Base-by-base conservation (phyloP, 176 grass and related monocot genomes). In the Otatea glauca region DNA sequence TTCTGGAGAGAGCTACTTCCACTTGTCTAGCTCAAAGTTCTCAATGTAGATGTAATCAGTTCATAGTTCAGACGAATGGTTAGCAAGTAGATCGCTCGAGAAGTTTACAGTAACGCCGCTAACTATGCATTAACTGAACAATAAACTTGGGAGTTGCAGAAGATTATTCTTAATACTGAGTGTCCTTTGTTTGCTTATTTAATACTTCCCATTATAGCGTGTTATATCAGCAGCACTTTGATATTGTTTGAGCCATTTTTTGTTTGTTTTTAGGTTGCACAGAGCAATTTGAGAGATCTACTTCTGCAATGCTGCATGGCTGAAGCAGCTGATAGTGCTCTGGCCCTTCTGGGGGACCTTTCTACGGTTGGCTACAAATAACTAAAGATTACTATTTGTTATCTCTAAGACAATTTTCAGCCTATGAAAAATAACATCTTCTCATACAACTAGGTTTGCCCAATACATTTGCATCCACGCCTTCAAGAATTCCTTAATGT, bases 291-390 rank as follows among this genome's bases (percentile, higher is more conserved):
- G 86, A 87, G 90, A 75, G 96, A 98, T 70, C 63, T 98, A 68
- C 93, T 98, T 77, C 85, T 98, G 74, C 96, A 95, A 84, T 94
- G 96, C 60, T 98, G 93, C 55, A 92, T 98, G 83, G 96, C 95
- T 86, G 93, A 94, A 68, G 72, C 88, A 47, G 89, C 91, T 79
- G 93, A 98, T 93, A 98, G 96, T 78, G 93, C 93, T 27, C 78
- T 98, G 76, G 91, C 96, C 63, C 93, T 98, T 84, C 91, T 98
- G 10, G 96, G 96, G 72, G 96, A 98, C 81, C 88, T 98, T 81
- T 92, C 96, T 75, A 98, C 89, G 86, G 96, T 98, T 89, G 75
- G 90, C 45, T 85, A 6, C 69, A 24, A 76, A 88, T 23, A 65
- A 88, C 61, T 20, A 42, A 65, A 77, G 37, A 23, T 63, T 12